Base-by-base conservation (phyloP, 2,329 filamentous ascomycete species). In the Trichophyton schoenleinii region DNA sequence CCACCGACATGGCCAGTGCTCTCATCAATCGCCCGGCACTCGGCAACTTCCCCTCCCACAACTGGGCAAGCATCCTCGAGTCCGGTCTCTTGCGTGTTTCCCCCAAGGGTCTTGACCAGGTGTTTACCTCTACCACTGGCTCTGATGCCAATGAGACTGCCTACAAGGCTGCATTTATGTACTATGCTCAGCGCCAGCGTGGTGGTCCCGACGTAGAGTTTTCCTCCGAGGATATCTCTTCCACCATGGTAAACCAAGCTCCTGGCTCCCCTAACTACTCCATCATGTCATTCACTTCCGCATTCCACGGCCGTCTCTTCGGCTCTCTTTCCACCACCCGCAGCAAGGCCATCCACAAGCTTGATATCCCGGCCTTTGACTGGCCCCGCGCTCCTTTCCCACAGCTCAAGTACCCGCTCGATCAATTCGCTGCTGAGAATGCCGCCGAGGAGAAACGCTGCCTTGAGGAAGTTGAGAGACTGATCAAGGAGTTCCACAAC, bases 101-200 rank as follows among this genome's bases (percentile, higher is more conserved):
- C 0, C 91, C 91, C 63, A 87, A 87, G 72, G 91, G 91, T 38
- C 78, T 92, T 65, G 78, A 91, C 79, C 88, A 96, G 75, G 90
- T 96, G 68, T 95, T 95, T 78, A 96, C 91, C 18, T 89, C 87
- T 66, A 87, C 90, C 80, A 84, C 90, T 60, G 91, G 91, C 64
- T 95, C 89, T 20, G 91, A 96, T 70, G 91, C 91, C 75, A 96
- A 96, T 77, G 91, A 96, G 78, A 88, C 89, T 38, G 91, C 91
- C 49, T 96, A 90, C 83, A 96, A 96, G 79, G 91, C 91, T 7
- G 91, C 91, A 58, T 96, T 96, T 78, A 96, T 96, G 86, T 95
- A 87, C 82, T 86, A 87, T 70, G 85, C 88, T 57, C 88, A 90
- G 74, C 81, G 85, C 65, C 84, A 94, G 76, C 88, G 91, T 64